Evolutionary conservation across 192 early-diverging fungal genomes (phyloP), one percentile per base, ranked within the genome.

Genomic region (Coemansia sp.): DNA sequence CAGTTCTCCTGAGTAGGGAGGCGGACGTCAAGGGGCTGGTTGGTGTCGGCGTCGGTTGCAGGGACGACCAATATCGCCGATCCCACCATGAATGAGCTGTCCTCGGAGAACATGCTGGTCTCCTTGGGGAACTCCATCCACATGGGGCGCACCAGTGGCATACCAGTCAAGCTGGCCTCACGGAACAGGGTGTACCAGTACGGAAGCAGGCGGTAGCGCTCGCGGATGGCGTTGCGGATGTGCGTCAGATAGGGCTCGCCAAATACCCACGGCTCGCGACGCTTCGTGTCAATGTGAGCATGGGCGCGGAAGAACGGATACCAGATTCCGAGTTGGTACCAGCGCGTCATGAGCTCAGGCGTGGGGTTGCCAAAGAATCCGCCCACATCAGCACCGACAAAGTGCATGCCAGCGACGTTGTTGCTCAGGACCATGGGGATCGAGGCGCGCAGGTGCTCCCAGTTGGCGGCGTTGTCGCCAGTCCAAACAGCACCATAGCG

Each of bases 291-390:
- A 61, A 98, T 92, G 75, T 99, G 96, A 3, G 98, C 95, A 75
- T 99, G 98, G 3, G 89, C 98, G 30, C 98, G 90, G 88, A 97
- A 94, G 80, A 99, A 99, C 11, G 98, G 98, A 64, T 98, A 94
- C 81, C 92, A 96, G 34, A 91, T 89, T 10, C 87, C 98, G 12
- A 90, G 85, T 84, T 99, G 98, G 78, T 98, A 99, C 98, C 98
- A 99, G n/a, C 98, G 91, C 13, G 89, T 79, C 61, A 98, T 82
- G n/a, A 99, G 82, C 62, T 95, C 91, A 1, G 90, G 65, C 3
- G 92, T 89, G 32, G 96, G 94, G 76, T 99, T 96, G 18, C 90
- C 93, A 84, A 99, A 99, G 80, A 99, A 99, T 15, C 98, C 95
- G 35, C 95, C 95, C 55, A 98, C 91, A 72, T 99, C 98, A 20